Conservation (phyloP, 2,329 filamentous ascomycete genomes). For the Arthrinium puccinioides region DNA sequence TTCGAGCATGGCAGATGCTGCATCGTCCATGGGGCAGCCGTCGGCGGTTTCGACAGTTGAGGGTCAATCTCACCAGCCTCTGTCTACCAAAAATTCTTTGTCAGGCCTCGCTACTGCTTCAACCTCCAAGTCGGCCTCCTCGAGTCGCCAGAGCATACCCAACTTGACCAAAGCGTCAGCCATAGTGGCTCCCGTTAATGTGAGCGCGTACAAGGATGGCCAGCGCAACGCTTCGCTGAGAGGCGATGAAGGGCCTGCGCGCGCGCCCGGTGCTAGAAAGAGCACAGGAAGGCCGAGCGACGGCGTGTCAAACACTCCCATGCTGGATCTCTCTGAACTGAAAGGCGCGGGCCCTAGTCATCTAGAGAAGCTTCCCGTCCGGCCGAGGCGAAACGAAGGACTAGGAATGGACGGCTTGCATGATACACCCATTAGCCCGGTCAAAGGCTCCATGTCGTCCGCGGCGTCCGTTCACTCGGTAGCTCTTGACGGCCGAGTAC, state of each 20-base stretch:
- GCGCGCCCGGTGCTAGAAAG: constrained; percentile 24
- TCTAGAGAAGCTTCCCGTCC: constrained; percentile 19
- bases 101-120: constrained; percentile 30
- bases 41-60: constrained; percentile 29
- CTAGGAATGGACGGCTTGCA: constrained; percentile 36
- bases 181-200: constrained; percentile 40
- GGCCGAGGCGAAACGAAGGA: constrained; percentile 33
- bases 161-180: constrained; percentile 30
- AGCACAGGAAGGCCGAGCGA: constrained; percentile 36
- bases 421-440: constrained; percentile 36
- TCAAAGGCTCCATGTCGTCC: constrained; percentile 21
- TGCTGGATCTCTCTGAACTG: constrained; percentile 27
- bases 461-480: constrained; percentile 22
- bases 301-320: constrained; percentile 23
- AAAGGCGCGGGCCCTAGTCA: constrained; percentile 17
- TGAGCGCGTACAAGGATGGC: constrained; percentile 40
- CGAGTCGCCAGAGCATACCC: constrained; percentile 23
- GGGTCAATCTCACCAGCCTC: constrained; percentile 30
- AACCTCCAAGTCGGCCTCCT: constrained; percentile 33
- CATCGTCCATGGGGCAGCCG: constrained; percentile 28
- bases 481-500: constrained; percentile 21
- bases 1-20: constrained; percentile 19
- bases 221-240: constrained; percentile 31
- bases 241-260: constrained; percentile 35
- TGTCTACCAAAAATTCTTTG: constrained; percentile 40